Base-by-base conservation (phyloP, 768 basidiomycete genomes). In the Mycena galericulata region DNA sequence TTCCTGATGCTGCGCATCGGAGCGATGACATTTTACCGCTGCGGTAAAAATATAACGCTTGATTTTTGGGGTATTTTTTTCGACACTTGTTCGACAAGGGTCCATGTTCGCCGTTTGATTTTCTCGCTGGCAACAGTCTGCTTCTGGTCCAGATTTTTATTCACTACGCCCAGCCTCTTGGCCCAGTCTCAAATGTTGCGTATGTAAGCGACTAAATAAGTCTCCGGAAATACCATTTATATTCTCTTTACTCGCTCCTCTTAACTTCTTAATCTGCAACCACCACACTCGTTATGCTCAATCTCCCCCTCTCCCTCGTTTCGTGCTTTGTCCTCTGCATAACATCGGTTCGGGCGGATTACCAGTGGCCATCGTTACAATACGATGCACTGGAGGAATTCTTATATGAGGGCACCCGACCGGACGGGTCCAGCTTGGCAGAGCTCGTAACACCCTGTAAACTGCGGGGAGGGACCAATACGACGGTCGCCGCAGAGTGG, bases 401-500 rank as follows among this genome's bases (percentile, higher is more conserved):
- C 53, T 51, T 82, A 8, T 82, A 81, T 54, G 81, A 82, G 68
- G 82, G 80, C 30, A 65, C 73, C 29, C 73, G 79, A 58, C 70
- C 75, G 32, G 79, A 79, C 51, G 79, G 79, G 2, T 78, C 79
- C n/a, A 77, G 73, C 51, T 57, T 77, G 63, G 73, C 76, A 2
- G 68, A 77, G n/a, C 65, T 81, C 29, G 78, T 78, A 1, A 74
- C 72, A 30, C 77, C 76, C 7, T 80, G 77, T 58, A 76, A 70
- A 55, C 73, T 71, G 34, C 75, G 78, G 43, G 68, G 69, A 34
- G 71, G 71, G 22, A 78, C 75, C 32, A 73, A 75, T 38, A 75
- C 80, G 22, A 81, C 79, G 7, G 77, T 82, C 50, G 76, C 79
- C 26, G 83, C 82, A 14, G 79, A 82, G 72, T 83, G 82, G 83